Conservation (phyloP, 768 basidiomycete species). For the Tulasnella sp. region DNA sequence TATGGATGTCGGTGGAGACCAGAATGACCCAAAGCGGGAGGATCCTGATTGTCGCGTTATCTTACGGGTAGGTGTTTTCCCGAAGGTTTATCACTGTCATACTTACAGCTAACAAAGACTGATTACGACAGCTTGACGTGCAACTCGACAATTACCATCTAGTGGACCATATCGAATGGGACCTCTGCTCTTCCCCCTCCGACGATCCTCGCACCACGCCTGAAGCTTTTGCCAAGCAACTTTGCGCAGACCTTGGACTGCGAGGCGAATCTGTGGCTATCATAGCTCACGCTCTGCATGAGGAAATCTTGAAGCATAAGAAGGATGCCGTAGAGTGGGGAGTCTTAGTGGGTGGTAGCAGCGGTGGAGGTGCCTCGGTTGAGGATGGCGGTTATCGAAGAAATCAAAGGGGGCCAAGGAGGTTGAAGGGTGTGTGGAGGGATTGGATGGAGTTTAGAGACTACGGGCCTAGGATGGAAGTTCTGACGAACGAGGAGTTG, state of each 20-base stretch:
- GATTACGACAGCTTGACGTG: conserved; percentile 72
- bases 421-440: conserved; percentile 80
- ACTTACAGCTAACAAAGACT: conserved; percentile 15
- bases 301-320: conserved; percentile 91
- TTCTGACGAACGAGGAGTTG: conserved; percentile 81
- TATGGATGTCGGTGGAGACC: conserved; percentile 53
- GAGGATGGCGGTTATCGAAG: conserved; percentile 61
- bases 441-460: conserved; percentile 92
- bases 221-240: conserved; percentile 65
- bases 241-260: conserved; percentile 80
- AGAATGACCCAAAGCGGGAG: conserved; percentile 21
- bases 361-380: conserved; percentile 42
- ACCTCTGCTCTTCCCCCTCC: conserved; percentile 65
- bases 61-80: conserved; percentile 46
- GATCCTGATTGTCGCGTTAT: conserved; percentile 69
- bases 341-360: conserved; percentile 60
- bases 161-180: conserved; percentile 96
- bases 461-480: conserved; percentile 79
- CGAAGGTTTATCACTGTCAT: conserved; percentile 2
- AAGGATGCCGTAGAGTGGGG: conserved; percentile 94
- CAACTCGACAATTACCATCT: conserved; percentile 89
- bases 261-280: conserved; percentile 81
- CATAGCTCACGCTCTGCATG: conserved; percentile 86
- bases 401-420: conserved; percentile 55
- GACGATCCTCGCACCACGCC: conserved; percentile 42